Percentiles rank a stretch among this genome's conserved stretches.
These are phyloP conservation scores for Coleophoma eucalyptorum DNA, from an alignment of 2,329 filamentous ascomycete genomes.

Conservation along the genomic window DNA sequence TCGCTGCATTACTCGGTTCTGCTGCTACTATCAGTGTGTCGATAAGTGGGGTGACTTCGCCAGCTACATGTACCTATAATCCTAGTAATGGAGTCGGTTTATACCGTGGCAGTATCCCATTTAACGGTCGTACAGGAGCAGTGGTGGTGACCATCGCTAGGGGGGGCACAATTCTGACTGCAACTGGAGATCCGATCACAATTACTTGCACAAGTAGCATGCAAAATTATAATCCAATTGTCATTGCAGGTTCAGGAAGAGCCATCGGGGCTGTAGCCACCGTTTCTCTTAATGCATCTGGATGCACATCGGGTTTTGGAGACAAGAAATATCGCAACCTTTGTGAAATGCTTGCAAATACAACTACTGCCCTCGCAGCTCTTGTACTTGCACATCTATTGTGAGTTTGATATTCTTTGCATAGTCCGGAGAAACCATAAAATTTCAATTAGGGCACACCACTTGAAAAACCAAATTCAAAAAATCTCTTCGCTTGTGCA, in stretches of 20 bases:
- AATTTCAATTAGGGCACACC: neutral
- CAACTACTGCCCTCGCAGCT: neutral
- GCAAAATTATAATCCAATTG: conserved; percentile 33
- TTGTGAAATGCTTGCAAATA: neutral
- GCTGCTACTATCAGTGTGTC: conserved; percentile 25
- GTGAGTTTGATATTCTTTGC: neutral
- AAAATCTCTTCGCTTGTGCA: neutral
- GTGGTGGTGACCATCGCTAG: conserved; percentile 24
- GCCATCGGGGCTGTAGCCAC: neutral
- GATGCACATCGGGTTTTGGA: neutral
- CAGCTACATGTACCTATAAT: conserved; percentile 20
- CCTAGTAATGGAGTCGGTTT: conserved; percentile 27
- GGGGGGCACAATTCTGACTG: conserved; percentile 14
- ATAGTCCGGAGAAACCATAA: neutral
- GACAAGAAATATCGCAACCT: neutral
- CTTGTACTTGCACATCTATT: neutral
- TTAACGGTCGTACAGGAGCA: conserved; percentile 19
- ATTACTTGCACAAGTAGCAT: conserved; percentile 18
- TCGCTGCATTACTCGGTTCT: conserved; percentile 31
- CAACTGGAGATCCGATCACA: conserved; percentile 22
- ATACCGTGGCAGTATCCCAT: conserved; percentile 15
- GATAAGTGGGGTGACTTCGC: conserved; percentile 23
- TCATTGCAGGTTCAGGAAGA: conserved; percentile 18
- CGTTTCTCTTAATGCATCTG: neutral
- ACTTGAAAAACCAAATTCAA: neutral